A percentile compares a stretch with the other conserved stretches of the same genome.
Conservation (phyloP, 768 basidiomycete genomes). For the Hysterangium stoloniferum region DNA sequence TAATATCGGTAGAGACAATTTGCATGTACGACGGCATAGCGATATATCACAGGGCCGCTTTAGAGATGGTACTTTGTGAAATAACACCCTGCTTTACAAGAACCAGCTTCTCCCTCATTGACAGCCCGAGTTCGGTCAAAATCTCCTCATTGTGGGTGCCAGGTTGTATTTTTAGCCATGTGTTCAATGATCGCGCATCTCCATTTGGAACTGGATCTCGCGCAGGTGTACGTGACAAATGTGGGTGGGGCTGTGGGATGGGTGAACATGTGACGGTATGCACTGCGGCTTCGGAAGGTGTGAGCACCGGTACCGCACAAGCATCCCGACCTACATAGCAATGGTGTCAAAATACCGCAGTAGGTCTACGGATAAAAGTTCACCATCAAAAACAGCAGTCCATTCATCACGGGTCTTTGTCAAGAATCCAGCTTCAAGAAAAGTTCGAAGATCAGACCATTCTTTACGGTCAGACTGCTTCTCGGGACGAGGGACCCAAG, state of each 20-base stretch:
- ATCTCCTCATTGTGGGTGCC: conserved; percentile 50
- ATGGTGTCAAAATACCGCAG: too few relatives aligned
- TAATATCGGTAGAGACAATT: too few relatives aligned
- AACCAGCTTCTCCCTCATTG: conserved; percentile 28
- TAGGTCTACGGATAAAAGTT: too few relatives aligned
- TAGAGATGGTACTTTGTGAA: conserved; percentile 16
- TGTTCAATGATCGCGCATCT: conserved; percentile 12
- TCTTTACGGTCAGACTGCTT: conserved; percentile 38
- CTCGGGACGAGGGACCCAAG: conserved; percentile 47
- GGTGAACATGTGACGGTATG: conserved; percentile 29
- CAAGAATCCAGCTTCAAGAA: conserved; percentile 58
- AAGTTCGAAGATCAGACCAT: conserved; percentile 52
- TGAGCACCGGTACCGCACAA: conserved; percentile 62
- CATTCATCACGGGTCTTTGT: conserved; percentile 58
- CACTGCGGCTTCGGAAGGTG: conserved; percentile 50
- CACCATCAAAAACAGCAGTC: conserved; percentile 60
- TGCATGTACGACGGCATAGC: not conserved
- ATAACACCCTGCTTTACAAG: conserved; percentile 44
- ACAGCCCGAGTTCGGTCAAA: conserved; percentile 43
- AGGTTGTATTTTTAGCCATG: conserved; percentile 27
- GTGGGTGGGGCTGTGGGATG: conserved; percentile 48
- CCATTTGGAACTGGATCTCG: conserved; percentile 11
- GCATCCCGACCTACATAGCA: conserved; percentile 52
- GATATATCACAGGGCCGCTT: not conserved
- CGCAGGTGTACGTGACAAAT: conserved; percentile 29